Conservation (phyloP, 2,329 filamentous ascomycete genomes). For the Paraphaeosphaeria minitans region DNA sequence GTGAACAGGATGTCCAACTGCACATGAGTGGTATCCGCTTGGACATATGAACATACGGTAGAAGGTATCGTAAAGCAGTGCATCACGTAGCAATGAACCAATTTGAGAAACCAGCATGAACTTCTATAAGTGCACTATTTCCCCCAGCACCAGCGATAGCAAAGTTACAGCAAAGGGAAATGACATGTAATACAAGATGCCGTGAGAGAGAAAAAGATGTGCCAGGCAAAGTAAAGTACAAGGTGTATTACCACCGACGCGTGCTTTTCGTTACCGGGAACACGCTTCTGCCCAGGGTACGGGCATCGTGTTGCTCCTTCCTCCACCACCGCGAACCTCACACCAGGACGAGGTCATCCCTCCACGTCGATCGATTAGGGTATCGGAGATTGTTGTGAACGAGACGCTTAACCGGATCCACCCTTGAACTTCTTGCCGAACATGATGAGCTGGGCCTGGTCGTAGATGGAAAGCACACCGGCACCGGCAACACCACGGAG, state of each 20-base stretch:
- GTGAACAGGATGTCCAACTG: too few species aligned
- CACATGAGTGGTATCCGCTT: too few species aligned
- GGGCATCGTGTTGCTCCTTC: constrained; percentile 46
- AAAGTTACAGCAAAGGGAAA: constrained; percentile 41
- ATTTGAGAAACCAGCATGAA: constrained; percentile 36
- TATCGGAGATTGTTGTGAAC: constrained; percentile 39
- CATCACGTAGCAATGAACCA: constrained; percentile 12
- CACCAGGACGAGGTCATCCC: constrained; percentile 42
- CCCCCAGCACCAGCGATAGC: constrained; percentile 44
- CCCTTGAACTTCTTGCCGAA: constrained; percentile 99
- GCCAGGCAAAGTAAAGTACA: constrained; percentile 51
- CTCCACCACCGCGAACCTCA: constrained; percentile 37
- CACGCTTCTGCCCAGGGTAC: constrained; percentile 48
- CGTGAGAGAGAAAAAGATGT: constrained; percentile 38
- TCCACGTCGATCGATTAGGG: constrained; percentile 44
- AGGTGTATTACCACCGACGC: constrained; percentile 46
- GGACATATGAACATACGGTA: too few species aligned
- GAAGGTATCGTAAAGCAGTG: too few species aligned
- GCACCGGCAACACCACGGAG: constrained; percentile 99
- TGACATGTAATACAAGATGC: constrained; percentile 46
- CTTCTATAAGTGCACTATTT: constrained; percentile 47
- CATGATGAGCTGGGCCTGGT: constrained; percentile 98
- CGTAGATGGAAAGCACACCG: constrained; percentile 99
- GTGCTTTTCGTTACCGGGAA: constrained; percentile 49
- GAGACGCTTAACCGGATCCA: constrained; percentile 52